A percentile compares a stretch with the other conserved stretches of the same genome.
These are phyloP conservation scores for Tuber magnatum DNA, from an alignment of 495 filamentous ascomycete genomes.

Conservation along the genomic window DNA sequence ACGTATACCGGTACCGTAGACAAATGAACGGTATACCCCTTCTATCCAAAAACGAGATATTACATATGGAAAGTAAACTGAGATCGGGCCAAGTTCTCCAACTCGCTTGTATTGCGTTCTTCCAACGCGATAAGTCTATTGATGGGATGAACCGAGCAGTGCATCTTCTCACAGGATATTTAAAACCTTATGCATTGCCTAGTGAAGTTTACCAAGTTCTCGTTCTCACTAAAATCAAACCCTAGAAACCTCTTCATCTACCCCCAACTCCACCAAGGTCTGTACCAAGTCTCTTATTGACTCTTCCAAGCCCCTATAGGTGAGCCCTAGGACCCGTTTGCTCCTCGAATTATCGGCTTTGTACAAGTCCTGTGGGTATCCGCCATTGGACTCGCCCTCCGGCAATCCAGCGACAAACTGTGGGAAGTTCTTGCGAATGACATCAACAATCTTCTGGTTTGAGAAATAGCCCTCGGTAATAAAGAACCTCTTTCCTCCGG, in stretches of 20 bases:
- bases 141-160: too few species aligned
- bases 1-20: too few species aligned
- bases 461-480: constrained; percentile 52
- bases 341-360: constrained; percentile 50
- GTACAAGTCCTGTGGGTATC: constrained; percentile 25
- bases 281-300: constrained; percentile 54
- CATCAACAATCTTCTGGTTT: constrained; percentile 59
- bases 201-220: too few species aligned
- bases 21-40: too few species aligned
- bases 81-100: too few species aligned
- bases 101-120: too few species aligned
- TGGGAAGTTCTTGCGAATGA: constrained; percentile 59
- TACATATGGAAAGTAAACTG: too few species aligned
- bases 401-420: constrained; percentile 41
- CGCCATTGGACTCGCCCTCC: constrained; percentile 32
- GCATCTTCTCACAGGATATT: too few species aligned
- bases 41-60: background rate
- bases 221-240: too few species aligned
- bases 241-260: background rate
- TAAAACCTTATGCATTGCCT: too few species aligned
- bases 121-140: too few species aligned
- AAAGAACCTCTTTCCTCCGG: constrained; percentile 61
- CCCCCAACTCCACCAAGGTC: constrained; percentile 42
- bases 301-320: constrained; percentile 51
- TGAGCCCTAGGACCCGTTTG: constrained; percentile 53